phyloP scores from a whole-genome alignment of 1,284 basidiomycete genomes.

The Heterobasidion irregulare region DNA sequence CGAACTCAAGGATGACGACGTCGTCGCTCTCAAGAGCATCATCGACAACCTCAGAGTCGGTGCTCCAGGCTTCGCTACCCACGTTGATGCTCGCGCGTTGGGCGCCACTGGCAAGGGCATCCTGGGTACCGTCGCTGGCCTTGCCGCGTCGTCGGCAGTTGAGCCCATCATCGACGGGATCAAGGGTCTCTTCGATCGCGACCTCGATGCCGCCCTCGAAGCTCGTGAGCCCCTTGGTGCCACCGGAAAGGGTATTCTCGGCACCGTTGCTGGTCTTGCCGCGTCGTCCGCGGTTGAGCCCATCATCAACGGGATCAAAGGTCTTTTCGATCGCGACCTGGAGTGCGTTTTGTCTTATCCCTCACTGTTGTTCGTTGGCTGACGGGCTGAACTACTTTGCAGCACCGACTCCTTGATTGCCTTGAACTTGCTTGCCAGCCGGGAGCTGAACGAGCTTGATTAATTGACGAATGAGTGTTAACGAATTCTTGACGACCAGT shows the following conservation, averaged over 20 bases:
- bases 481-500: not conserved
- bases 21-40: not conserved
- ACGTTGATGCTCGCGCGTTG: not conserved
- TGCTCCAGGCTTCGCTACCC: not conserved
- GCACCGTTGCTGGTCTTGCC: not conserved
- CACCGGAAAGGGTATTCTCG: not conserved
- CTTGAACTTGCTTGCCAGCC: not conserved
- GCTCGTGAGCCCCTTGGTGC: not conserved
- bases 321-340: not conserved
- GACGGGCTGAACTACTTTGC: not conserved
- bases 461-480: not conserved
- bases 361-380: not conserved
- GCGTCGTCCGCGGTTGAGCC: not conserved
- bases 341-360: not conserved
- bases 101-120: conserved; percentile 1
- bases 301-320: not conserved
- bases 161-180: not conserved
- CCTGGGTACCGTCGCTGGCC: not conserved
- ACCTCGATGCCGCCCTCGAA: not conserved
- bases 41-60: not conserved
- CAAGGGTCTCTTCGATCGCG: not conserved
- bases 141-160: not conserved
- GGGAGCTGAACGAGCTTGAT: not conserved
- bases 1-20: not conserved
- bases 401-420: not conserved